Evolutionary conservation across 2,329 filamentous ascomycete species (phyloP), one percentile per base, ranked within the genome.

Genomic region (Pestalotiopsis sp.): DNA sequence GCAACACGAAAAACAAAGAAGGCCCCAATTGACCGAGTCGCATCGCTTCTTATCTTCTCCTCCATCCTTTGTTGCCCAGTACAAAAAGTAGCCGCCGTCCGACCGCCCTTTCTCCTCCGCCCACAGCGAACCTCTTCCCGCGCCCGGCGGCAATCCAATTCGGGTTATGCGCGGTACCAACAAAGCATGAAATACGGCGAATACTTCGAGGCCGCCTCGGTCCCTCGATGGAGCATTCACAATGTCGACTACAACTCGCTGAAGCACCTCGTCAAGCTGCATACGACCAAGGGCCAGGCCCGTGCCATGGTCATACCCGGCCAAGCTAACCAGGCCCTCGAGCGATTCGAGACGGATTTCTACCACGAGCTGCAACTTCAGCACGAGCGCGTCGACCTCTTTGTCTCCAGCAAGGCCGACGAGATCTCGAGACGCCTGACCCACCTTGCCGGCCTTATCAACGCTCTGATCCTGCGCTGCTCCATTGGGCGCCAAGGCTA

Each of bases 231-330:
- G 93, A 92, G 88, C 75, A 86, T 93, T 72, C 91, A 95, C 79
- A 96, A 97, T 80, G 90, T 97, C 80, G 93, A 96, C 79, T 97
- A 97, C 84, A 93, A 95, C 79, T 92, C 92, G 63, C 87, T 97
- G 71, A 97, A 97, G 81, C 87, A 93, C 78, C 86, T 93, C 75
- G 95, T 97, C 84, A 96, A 95, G 79, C 87, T 87, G 69, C 88
- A 94, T 77, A 97, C 93, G 1, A 91, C 90, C 13, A 88, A 87
- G 59, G 89, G 91, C 79, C 89, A 92, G 74, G 91, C 90, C 63
- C 84, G 84, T 36, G 91, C 92, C 60, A 89, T 94, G 67, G 72
- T 90, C 23, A 95, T 96, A 67, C 93, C 93, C 1, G 92, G 92
- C 17, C 89, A 92, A 67, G 85, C 85, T 72, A 89, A 91, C 76